Base-by-base conservation (phyloP, 2,329 filamentous ascomycete species). In the Verticillium zaregamsianum region DNA sequence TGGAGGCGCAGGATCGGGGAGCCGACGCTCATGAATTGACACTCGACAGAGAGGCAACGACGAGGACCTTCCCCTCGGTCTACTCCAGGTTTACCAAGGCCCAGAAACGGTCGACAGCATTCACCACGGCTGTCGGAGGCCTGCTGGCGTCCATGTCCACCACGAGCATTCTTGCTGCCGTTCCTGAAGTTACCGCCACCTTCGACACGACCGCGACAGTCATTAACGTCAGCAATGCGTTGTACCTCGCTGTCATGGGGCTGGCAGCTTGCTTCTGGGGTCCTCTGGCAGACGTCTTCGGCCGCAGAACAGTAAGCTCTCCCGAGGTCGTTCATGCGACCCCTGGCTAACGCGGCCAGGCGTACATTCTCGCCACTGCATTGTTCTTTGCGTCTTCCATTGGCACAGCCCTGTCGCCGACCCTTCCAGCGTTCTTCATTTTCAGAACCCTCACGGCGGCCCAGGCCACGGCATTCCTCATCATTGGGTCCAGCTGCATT, bases 121-220 rank as follows among this genome's bases (percentile, higher is more conserved):
- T 15, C 67, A 70, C n/a, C 70, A 66, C 31, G 66, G 71, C 45
- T 14, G 20, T 52, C 23, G 20, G 20, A 71, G 86, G 88, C 31
- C 92, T 94, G 65, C 78, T 94, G 55, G 87, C 91, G 1, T 91
- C 91, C 0, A 84, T 92, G 28, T 90, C 87, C 3, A 91, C 87
- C 45, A 93, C 90, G 0, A 88, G 88, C 1, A 86, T 93, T 9
- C 75, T 94, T 14, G 83, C 90, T 1, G 91, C 90, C 2, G 85
- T 90, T 1, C 90, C 90, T 1, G 90, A 94, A 72, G 87, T 94
- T 5, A 89, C 90, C 2, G 72, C 71, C 4, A 86, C 85, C 8
- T 92, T 85, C 70, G 66, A 78, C 45, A 91, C 88, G 0, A 89
- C 84, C 0, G 88, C 87, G 5, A 84, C 83, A 11, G 82, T 92